These are phyloP conservation scores for Aspergillus pseudoglaucus DNA, from an alignment of 2,329 filamentous ascomycete species.

Conservation along the genomic window DNA sequence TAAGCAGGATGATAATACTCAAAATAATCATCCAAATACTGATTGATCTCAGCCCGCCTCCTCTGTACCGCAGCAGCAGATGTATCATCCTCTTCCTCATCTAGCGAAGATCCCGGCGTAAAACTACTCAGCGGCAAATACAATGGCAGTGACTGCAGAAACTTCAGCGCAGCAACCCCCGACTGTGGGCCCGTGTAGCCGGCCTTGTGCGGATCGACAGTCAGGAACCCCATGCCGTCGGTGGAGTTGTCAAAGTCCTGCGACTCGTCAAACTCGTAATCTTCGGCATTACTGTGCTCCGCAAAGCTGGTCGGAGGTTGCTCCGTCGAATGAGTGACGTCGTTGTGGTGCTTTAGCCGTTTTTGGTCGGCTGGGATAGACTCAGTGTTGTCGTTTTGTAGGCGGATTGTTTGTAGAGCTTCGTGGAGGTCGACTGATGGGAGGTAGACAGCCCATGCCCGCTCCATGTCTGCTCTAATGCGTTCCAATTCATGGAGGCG, in stretches of 20 bases:
- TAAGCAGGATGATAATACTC: constrained; percentile 12
- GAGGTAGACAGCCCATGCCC: constrained; percentile 10
- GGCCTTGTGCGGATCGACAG: constrained; percentile 12
- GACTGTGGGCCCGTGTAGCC: constrained; percentile 15
- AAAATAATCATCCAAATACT: constrained; percentile 15
- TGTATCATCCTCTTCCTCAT: constrained; percentile 8
- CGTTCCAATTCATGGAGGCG: constrained; percentile 11
- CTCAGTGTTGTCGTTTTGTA: neutral
- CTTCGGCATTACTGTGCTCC: constrained; percentile 14
- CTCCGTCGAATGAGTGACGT: constrained; percentile 11
- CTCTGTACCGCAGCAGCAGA: constrained; percentile 1
- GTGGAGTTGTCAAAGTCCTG: constrained; percentile 15
- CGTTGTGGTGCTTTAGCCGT: constrained; percentile 5
- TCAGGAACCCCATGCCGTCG: constrained; percentile 14
- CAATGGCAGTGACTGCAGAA: constrained; percentile 12
- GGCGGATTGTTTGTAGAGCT: constrained; percentile 7
- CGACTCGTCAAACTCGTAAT: constrained; percentile 16
- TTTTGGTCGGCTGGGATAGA: neutral
- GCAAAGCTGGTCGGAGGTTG: constrained; percentile 10
- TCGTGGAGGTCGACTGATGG: constrained; percentile 12
- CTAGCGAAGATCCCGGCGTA: constrained; percentile 10
- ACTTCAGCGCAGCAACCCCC: constrained; percentile 12
- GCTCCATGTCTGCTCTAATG: constrained; percentile 8
- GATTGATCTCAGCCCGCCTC: constrained; percentile 3
- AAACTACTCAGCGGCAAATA: constrained; percentile 13